Base-by-base conservation (phyloP, 768 basidiomycete species). In the Boletus rubroflammeus region DNA sequence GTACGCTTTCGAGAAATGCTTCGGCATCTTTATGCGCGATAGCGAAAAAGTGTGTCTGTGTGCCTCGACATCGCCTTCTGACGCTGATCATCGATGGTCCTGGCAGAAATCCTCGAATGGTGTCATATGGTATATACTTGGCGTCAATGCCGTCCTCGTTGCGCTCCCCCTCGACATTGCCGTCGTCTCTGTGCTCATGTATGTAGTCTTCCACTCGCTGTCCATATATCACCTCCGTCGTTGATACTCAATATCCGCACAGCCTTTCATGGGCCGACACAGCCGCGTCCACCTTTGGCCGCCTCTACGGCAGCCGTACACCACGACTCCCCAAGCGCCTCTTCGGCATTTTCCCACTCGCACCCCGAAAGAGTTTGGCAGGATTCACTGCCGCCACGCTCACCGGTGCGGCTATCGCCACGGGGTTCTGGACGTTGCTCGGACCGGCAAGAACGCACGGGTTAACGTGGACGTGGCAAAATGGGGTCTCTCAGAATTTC, bases 231-330 rank as follows among this genome's bases (percentile, higher is more conserved):
- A 36, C 29, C 3, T 8, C 31, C 28, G 3, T 34, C 26, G 8
- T 32, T 48, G 28, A 51, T 19, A 7, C 9, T 52, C 17, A 15
- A 25, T 36, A 23, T 19, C 13, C 21, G 0, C 32, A 35, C 62
- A 96, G 93, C 57, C 83, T 97, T 45, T 93, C 93, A 31, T 97
- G 94, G 94, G 93, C 92, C 0, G 94, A 97, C 70, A 96, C 94
- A 1, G 85, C 93, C 17, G 94, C 94, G 6, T 96, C 94, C 10
- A 95, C 91, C 13, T 76, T 96, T 59, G 94, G 94, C 41, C 84
- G 94, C n/a, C 75, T 92, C 32, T 92, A 82, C 68, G 91, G 92
- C 38, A 73, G 75, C n/a, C 72, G 74, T 43, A 91, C 92, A 0
- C 80, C 82, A 0, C 78, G 73, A 5, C 80, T 88, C 5, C 86